These are phyloP conservation scores for Lipomyces kockii DNA, from an alignment of 805 yeast species.

Conservation along the genomic window DNA sequence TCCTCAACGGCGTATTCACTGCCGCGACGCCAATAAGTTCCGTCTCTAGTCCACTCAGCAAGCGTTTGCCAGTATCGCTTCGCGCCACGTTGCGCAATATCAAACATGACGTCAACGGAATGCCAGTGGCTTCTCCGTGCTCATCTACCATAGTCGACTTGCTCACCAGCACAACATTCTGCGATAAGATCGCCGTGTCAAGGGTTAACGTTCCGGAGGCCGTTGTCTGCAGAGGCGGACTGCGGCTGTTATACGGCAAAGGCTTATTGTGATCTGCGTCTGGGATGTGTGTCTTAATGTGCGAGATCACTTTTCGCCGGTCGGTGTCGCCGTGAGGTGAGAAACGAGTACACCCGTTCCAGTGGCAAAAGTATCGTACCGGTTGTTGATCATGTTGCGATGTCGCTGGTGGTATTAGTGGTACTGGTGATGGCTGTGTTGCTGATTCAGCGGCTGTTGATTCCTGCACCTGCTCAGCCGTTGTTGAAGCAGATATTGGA, in stretches of 20 bases:
- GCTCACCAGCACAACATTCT: slow-evolving; percentile 15
- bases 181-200: slow-evolving; percentile 10
- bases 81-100: slow-evolving; percentile 48
- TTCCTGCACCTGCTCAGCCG: background rate
- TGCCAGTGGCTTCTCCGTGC: slow-evolving; percentile 41
- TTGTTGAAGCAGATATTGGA: background rate
- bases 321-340: slow-evolving; percentile 30
- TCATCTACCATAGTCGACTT: slow-evolving; percentile 38
- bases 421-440: background rate
- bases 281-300: slow-evolving; percentile 38
- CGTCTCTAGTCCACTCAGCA: slow-evolving; percentile 35
- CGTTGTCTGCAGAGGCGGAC: background rate
- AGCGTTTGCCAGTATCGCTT: slow-evolving; percentile 38
- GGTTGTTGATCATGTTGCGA: background rate
- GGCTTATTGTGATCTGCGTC: slow-evolving; percentile 31
- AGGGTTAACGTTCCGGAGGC: background rate
- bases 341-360: slow-evolving; percentile 33
- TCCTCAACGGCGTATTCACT: slow-evolving; percentile 33
- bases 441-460: background rate
- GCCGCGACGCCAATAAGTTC: slow-evolving; percentile 37
- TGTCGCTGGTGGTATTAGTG: background rate
- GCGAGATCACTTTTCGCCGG: slow-evolving; percentile 32
- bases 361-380: slow-evolving; percentile 4
- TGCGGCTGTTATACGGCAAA: slow-evolving; percentile 13
- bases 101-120: slow-evolving; percentile 44